Percentiles rank a stretch among this genome's conserved stretches.
phyloP scores from a whole-genome alignment of 2,329 filamentous ascomycete genomes.

The Diaporthe sp. region DNA sequence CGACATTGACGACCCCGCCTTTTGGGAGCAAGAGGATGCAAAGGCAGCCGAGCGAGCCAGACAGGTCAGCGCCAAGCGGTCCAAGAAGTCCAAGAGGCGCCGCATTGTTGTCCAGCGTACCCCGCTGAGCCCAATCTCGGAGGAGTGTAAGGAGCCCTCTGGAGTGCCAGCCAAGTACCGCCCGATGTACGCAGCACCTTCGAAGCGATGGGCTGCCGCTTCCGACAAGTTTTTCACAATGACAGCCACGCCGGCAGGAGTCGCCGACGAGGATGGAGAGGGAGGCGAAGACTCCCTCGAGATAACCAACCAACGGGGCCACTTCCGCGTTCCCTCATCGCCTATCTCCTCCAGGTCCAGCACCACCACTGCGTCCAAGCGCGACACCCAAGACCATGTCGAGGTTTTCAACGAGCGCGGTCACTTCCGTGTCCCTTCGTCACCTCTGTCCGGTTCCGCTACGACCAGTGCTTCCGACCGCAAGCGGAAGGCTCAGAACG shows the following conservation, averaged over 20 bases:
- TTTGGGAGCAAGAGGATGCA: background rate
- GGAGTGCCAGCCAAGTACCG: background rate
- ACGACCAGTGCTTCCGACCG: background rate
- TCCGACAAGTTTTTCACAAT: constrained; percentile 39
- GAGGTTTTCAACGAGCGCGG: background rate
- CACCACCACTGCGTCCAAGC: background rate
- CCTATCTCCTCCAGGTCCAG: background rate
- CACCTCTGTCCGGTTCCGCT: background rate
- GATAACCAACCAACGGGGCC: background rate
- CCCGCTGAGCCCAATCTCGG: constrained; percentile 26
- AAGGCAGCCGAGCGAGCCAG: background rate
- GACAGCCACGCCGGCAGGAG: constrained; percentile 40
- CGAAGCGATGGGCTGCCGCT: constrained; percentile 4
- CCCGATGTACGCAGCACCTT: constrained; percentile 6
- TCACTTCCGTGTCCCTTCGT: background rate
- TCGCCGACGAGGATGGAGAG: constrained; percentile 32
- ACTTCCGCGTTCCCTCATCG: background rate
- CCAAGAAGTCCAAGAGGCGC: background rate
- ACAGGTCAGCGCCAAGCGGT: background rate
- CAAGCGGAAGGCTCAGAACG: constrained; percentile 13
- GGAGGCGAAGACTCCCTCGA: background rate
- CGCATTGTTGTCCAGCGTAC: constrained; percentile 5
- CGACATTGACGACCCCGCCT: constrained; percentile 11
- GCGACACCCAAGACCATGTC: background rate
- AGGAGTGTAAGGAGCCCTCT: constrained; percentile 9